These are phyloP conservation scores for Acaromyces ingoldii DNA, from an alignment of 1,284 basidiomycete genomes.

Conservation along the genomic window DNA sequence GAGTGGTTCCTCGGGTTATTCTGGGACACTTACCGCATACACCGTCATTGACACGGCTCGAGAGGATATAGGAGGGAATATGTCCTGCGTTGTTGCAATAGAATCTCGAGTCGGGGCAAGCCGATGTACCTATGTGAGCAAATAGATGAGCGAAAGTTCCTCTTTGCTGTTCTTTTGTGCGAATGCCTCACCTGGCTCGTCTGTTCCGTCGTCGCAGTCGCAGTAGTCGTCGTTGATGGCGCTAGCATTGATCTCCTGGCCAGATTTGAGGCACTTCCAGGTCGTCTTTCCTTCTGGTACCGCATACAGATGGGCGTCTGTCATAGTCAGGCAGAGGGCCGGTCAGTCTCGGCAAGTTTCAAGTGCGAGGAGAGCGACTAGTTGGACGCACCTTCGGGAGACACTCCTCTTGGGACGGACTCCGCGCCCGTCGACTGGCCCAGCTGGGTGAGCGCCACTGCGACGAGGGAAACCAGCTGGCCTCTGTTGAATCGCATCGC, in stretches of 20 bases:
- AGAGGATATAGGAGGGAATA: slow-evolving; percentile 70
- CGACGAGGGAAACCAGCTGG: too few relatives aligned
- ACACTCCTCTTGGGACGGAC: too few relatives aligned
- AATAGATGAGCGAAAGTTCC: too few relatives aligned
- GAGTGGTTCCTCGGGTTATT: slow-evolving; percentile 2
- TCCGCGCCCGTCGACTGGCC: too few relatives aligned
- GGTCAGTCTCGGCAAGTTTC: too few relatives aligned
- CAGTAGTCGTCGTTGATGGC: slow-evolving; percentile 92
- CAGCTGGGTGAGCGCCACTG: too few relatives aligned
- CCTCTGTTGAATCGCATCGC: too few relatives aligned
- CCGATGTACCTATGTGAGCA: slow-evolving; percentile 70
- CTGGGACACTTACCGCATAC: slow-evolving; percentile 70
- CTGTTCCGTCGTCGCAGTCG: slow-evolving; percentile 86
- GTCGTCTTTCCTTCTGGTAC: slow-evolving; percentile 9
- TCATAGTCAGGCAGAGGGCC: too few relatives aligned
- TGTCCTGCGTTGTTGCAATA: slow-evolving; percentile 87
- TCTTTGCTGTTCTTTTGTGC: too few relatives aligned
- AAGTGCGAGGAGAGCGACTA: too few relatives aligned
- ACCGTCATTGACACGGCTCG: slow-evolving; percentile 86
- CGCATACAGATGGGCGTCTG: slow-evolving; percentile 11
- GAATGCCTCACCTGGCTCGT: slow-evolving; percentile 73
- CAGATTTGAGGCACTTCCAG: slow-evolving; percentile 38
- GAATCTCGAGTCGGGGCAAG: slow-evolving; percentile 70
- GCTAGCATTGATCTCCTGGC: slow-evolving; percentile 58
- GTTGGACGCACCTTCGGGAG: too few relatives aligned